Percentiles rank a stretch among this genome's conserved stretches.
phyloP scores from a whole-genome alignment of 2,329 filamentous ascomycete genomes.

The Dactylella cylindrospora region DNA sequence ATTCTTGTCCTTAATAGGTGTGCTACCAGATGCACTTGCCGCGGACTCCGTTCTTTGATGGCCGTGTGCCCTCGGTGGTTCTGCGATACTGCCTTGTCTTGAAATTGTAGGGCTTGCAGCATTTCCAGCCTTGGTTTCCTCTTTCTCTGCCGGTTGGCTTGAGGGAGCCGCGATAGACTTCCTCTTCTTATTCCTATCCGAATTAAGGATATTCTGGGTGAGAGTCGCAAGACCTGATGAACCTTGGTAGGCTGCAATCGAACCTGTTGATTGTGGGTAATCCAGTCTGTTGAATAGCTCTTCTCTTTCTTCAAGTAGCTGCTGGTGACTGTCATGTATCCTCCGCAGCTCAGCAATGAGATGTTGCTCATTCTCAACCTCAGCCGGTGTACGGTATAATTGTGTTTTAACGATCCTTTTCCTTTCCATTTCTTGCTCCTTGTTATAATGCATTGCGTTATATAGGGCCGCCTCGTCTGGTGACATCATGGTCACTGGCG shows the following conservation, averaged over 20 bases:
- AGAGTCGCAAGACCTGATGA: conserved; percentile 77
- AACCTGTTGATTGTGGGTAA: conserved; percentile 69
- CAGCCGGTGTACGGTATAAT: conserved; percentile 76
- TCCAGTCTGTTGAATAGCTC: conserved; percentile 87
- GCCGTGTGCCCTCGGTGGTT: conserved; percentile 52
- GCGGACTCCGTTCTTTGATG: conserved; percentile 50
- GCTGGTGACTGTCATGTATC: conserved; percentile 82
- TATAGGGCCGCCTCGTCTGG: conserved; percentile 78
- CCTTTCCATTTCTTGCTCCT: conserved; percentile 72
- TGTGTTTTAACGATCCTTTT: conserved; percentile 83
- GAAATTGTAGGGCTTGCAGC: conserved; percentile 52
- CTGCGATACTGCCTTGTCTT: conserved; percentile 58
- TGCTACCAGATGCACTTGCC: conserved; percentile 49
- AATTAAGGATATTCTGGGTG: conserved; percentile 71
- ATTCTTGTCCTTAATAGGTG: conserved; percentile 28
- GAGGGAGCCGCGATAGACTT: conserved; percentile 60
- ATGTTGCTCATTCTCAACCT: conserved; percentile 88
- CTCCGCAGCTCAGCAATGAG: conserved; percentile 87
- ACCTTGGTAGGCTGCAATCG: conserved; percentile 75
- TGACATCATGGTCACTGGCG: conserved; percentile 83
- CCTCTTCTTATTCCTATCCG: conserved; percentile 87
- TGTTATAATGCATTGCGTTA: conserved; percentile 86
- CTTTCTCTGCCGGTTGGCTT: conserved; percentile 56
- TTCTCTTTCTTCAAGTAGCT: conserved; percentile 81
- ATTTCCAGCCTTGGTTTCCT: conserved; percentile 58